Evolutionary conservation across 768 basidiomycete genomes (phyloP).

Genomic region (Fistulinella prunicolor): DNA sequence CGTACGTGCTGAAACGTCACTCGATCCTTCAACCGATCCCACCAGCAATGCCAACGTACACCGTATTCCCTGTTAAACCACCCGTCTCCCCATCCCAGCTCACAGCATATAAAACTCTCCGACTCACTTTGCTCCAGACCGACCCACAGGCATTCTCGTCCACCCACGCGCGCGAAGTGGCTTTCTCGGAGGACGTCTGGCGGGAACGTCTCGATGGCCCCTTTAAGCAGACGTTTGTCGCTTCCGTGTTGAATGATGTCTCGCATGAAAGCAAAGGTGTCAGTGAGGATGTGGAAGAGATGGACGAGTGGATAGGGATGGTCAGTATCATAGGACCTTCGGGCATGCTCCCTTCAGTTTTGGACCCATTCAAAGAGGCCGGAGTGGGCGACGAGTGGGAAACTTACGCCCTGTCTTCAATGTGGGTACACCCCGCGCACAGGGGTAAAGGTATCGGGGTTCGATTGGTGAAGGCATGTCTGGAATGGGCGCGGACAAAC

Average conservation of each 20-base stretch:
- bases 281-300: not conserved
- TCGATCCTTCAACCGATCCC: not conserved
- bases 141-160: conserved; percentile 24
- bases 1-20: not conserved
- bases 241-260: not conserved
- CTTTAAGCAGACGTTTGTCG: conserved; percentile 15
- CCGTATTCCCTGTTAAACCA: conserved; percentile 13
- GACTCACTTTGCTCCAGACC: conserved; percentile 21
- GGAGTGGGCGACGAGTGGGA: conserved; percentile 17
- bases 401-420: conserved; percentile 18
- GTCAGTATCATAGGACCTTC: conserved; percentile 16
- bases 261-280: not conserved
- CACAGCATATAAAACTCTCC: conserved; percentile 16
- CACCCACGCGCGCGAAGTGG: conserved; percentile 20
- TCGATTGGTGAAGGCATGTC: conserved; percentile 13
- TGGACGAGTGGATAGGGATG: conserved; percentile 21
- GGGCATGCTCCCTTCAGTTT: not conserved
- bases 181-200: conserved; percentile 23
- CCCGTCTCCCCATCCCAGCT: conserved; percentile 24
- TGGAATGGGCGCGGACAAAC: conserved; percentile 26
- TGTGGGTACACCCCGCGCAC: conserved; percentile 31
- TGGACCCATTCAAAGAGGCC: conserved; percentile 13
- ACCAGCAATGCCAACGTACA: conserved; percentile 9
- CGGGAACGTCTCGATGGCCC: conserved; percentile 15
- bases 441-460: conserved; percentile 21